Conservation (phyloP, 2,329 filamentous ascomycete species). For the Cladosporium halotolerans region DNA sequence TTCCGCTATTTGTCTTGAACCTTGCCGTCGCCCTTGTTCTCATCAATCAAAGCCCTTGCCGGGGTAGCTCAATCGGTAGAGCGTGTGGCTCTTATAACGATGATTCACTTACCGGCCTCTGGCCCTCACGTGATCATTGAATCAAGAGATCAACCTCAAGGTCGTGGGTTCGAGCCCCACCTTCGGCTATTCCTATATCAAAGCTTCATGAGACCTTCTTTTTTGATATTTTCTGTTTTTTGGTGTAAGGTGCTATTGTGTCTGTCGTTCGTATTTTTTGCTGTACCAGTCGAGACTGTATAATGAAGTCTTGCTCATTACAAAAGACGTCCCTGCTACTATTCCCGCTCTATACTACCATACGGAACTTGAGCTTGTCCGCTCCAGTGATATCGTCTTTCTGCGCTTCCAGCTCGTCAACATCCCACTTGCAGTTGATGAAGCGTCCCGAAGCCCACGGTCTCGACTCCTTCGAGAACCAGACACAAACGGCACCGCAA, state of each 20-base stretch:
- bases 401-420: constrained; percentile 12
- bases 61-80: constrained; percentile 49
- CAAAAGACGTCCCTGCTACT: too few relatives aligned
- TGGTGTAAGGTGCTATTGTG: neutral
- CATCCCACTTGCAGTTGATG: constrained; percentile 14
- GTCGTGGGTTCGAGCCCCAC: constrained; percentile 22
- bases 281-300: neutral
- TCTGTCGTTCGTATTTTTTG: neutral
- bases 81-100: constrained; percentile 45
- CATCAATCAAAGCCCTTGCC: constrained; percentile 22
- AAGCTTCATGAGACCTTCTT: neutral
- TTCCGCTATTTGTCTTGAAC: too few relatives aligned
- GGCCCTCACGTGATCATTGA: neutral
- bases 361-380: constrained; percentile 15
- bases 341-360: constrained; percentile 1
- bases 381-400: constrained; percentile 13
- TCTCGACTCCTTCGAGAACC: constrained; percentile 14
- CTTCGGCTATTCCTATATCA: constrained; percentile 22
- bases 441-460: constrained; percentile 13
- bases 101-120: too few relatives aligned
- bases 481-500: constrained; percentile 15
- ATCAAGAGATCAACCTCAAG: constrained; percentile 19
- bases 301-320: too few relatives aligned
- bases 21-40: neutral
- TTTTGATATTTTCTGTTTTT: neutral